Evolutionary conservation across 1,284 basidiomycete genomes (phyloP), one percentile per base, ranked within the genome.

Genomic region (Ceratobasidium sp.): DNA sequence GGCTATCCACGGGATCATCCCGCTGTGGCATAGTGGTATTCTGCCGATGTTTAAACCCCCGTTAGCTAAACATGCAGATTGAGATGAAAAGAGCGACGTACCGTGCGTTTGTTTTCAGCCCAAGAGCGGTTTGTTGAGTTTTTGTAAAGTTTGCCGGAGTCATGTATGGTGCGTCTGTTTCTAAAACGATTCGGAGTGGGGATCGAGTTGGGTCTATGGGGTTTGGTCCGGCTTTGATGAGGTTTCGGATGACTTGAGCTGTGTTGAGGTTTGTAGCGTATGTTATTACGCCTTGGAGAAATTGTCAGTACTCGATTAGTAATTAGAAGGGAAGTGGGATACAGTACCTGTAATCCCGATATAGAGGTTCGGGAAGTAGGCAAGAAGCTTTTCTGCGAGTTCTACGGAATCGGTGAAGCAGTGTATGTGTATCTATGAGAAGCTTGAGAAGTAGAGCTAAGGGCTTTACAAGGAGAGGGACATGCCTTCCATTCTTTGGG

Each of bases 141-240:
- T 51, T 20, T 0, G 72, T 78, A n/a, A 95, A 83, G 80, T 93
- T 95, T 0, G 90, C 87, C 0, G 94, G 94, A 0, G 92, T 88
- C 94, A 95, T 95, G 85, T 89, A 95, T 0, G 94, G 94, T 0
- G 93, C 94, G 80, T 95, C 94, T 0, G 94, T 95, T 84, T 95
- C 94, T 2, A 95, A 87, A 0, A 95, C 84, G 81, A 94, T 91
- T 61, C 92, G 90, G 1, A 92, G 85, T 20, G 81, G 9, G 83
- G 84, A 53, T 78, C 79, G 13, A 80, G 40, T 63, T 79, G 81
- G 79, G 81, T 80, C 56, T 64, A 33, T 56, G 61, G 75, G 78
- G 26, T 44, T 40, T 70, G 42, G 40, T 51, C 12, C n/a, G 23
- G 63, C 44, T 28, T 51, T 55, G 26, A 49, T 61, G 18, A 72